Evolutionary conservation across 2,329 filamentous ascomycete species (phyloP).

Genomic region (Corinectria fuckeliana): DNA sequence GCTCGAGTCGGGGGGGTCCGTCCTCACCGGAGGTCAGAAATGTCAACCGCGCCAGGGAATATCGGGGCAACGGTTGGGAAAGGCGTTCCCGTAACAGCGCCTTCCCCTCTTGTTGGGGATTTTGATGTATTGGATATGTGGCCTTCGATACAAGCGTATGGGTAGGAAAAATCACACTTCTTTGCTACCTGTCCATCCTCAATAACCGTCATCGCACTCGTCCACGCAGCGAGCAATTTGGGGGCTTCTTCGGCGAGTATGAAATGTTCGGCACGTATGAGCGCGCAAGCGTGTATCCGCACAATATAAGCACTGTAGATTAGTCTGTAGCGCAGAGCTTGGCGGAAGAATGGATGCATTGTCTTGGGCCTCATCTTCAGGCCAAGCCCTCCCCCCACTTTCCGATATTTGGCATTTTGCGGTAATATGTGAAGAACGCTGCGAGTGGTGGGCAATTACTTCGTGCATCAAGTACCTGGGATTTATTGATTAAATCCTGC

Average conservation of each 20-base stretch:
- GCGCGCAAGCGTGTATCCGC: background rate
- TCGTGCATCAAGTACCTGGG: too few species aligned
- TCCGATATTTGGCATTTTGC: background rate
- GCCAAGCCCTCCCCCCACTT: constrained; percentile 10
- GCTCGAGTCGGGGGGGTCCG: constrained; percentile 6
- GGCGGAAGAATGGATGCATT: background rate
- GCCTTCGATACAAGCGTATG: background rate
- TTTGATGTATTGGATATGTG: too few species aligned
- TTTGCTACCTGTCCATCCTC: background rate
- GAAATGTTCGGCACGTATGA: background rate
- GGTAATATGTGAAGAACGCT: background rate
- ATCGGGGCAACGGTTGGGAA: background rate
- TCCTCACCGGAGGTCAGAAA: constrained; percentile 1
- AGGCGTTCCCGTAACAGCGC: background rate
- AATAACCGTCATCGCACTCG: background rate
- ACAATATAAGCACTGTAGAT: constrained; percentile 11
- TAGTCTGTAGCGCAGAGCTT: background rate
- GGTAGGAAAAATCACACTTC: too few species aligned
- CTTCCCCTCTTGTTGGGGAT: background rate
- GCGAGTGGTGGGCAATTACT: too few species aligned
- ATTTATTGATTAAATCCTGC: too few species aligned
- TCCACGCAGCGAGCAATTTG: background rate
- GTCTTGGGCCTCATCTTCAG: background rate
- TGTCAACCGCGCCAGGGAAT: background rate
- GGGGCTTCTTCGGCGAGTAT: background rate